phyloP scores from a whole-genome alignment of 2,329 filamentous ascomycete genomes.

The Parastagonospora avenae region DNA sequence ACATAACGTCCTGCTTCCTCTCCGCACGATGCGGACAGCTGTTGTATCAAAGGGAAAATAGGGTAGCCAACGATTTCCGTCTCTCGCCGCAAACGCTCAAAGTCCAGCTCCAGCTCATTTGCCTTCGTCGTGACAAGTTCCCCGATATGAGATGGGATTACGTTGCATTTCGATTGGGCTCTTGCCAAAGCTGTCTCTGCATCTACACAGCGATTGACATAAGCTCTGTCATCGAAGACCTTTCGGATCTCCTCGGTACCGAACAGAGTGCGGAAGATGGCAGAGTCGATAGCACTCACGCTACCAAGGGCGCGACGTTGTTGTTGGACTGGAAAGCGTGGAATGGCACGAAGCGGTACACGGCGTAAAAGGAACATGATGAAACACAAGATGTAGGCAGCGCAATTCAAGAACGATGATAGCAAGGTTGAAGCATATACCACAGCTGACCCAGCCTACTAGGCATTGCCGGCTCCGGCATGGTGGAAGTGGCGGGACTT shows the following conservation, averaged over 20 bases:
- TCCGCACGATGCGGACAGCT: conserved; percentile 49
- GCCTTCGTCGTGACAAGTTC: conserved; percentile 39
- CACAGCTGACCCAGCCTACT: conserved; percentile 9
- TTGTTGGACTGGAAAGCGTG: conserved; percentile 18
- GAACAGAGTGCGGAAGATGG: conserved; percentile 58
- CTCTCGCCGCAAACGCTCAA: conserved; percentile 50
- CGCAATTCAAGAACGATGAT: conserved; percentile 5
- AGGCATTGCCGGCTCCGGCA: conserved; percentile 14
- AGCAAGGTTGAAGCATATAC: conserved; percentile 8
- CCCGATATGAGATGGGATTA: conserved; percentile 53
- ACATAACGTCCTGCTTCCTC: conserved; percentile 53
- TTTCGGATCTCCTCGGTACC: conserved; percentile 58
- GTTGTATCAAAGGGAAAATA: conserved; percentile 57
- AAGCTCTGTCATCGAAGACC: conserved; percentile 57
- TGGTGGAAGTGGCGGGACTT: conserved; percentile 23
- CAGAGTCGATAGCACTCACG: conserved; percentile 54
- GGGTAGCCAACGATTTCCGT: conserved; percentile 63
- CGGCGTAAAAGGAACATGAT: conserved; percentile 39
- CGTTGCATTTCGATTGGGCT: conserved; percentile 55
- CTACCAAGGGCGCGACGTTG: conserved; percentile 36
- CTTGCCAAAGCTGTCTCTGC: conserved; percentile 59
- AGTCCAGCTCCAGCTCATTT: conserved; percentile 46
- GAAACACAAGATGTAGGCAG: conserved; percentile 9
- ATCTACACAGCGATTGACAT: conserved; percentile 56
- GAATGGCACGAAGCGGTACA: conserved; percentile 24